Conservation (phyloP, 441 rosid species). For the Erodium moschatum region DNA sequence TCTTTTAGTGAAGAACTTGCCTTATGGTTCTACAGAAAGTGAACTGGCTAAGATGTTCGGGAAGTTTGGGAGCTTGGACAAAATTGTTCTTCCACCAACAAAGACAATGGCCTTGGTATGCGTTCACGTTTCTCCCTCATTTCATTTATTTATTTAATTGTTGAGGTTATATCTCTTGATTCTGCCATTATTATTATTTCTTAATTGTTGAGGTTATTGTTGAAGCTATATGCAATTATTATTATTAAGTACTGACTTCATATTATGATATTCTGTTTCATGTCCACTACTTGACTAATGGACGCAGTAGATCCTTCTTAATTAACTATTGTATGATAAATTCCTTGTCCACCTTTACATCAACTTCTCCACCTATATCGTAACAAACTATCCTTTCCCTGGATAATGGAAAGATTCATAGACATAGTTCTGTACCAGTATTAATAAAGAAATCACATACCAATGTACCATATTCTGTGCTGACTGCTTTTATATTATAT, state of each 20-base stretch:
- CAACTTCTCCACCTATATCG: background rate
- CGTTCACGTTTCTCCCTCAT: background rate
- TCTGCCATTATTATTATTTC: no score
- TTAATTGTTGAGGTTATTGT: background rate
- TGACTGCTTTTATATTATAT: background rate
- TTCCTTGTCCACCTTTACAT: background rate
- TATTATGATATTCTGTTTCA: background rate
- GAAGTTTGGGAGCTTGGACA: constrained; percentile 73
- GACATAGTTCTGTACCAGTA: background rate
- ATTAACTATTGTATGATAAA: background rate
- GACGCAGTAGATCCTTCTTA: background rate
- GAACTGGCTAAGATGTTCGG: constrained; percentile 79
- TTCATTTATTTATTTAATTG: background rate
- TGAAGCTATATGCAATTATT: background rate
- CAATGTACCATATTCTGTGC: background rate
- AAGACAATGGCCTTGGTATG: constrained; percentile 82
- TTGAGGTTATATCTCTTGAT: background rate
- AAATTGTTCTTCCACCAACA: constrained; percentile 72
- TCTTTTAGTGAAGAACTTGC: constrained; percentile 74
- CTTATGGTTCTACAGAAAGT: constrained; percentile 74
- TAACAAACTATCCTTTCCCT: background rate
- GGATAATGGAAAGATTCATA: background rate
- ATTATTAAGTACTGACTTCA: constrained; percentile 1
- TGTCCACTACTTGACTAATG: background rate
- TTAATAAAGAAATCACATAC: background rate